A percentile compares a stretch with the other conserved stretches of the same genome.
Evolutionary conservation across 345 rosid species (phyloP).

Genomic region (Eucalyptus shirleyi): DNA sequence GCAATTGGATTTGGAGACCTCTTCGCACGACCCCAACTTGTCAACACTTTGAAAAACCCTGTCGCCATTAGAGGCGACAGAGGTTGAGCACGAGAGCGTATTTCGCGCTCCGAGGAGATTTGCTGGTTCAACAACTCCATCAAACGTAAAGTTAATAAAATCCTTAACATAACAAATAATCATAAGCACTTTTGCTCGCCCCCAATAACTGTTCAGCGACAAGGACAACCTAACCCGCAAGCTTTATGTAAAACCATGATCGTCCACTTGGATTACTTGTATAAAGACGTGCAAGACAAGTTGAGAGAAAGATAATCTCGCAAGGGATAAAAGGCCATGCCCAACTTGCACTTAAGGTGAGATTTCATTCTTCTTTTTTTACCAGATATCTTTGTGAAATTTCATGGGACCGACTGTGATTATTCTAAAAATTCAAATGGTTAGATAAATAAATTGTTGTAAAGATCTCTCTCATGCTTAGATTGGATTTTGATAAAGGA

Average conservation of each 20-base stretch:
- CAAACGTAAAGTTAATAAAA: neutral
- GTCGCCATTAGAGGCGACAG: neutral
- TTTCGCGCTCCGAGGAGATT: neutral
- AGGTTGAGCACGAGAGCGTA: neutral
- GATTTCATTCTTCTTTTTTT: neutral
- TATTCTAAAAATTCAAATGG: neutral
- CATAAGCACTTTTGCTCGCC: neutral
- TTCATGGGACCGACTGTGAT: neutral
- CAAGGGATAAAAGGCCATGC: neutral
- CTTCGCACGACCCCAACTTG: neutral
- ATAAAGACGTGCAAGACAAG: neutral
- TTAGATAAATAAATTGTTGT: neutral
- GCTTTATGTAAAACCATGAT: neutral
- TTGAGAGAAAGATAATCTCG: neutral
- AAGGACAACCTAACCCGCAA: neutral
- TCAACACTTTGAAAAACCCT: neutral
- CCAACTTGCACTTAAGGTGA: neutral
- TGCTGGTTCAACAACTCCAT: neutral
- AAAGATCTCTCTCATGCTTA: neutral
- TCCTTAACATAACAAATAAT: neutral
- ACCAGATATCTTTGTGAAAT: neutral
- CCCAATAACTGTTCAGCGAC: neutral
- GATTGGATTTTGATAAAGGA: neutral
- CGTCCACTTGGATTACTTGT: neutral
- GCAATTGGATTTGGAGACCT: neutral